phyloP scores from a whole-genome alignment of 2,329 filamentous ascomycete species.

The Aspergillus caelatus region DNA sequence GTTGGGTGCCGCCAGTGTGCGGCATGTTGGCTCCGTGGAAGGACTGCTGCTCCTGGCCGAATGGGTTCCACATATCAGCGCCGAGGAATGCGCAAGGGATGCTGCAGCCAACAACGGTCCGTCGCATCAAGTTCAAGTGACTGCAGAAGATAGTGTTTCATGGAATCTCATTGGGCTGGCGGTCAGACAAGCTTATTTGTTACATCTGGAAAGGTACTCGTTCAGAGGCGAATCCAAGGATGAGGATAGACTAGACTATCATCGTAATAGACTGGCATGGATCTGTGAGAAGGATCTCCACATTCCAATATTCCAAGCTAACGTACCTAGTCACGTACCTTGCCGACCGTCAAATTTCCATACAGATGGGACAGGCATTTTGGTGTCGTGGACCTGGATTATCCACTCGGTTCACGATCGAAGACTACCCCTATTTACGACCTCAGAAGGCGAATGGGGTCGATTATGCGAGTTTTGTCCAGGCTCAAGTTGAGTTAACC shows the following conservation, averaged over 20 bases:
- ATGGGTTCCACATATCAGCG: conserved; percentile 22
- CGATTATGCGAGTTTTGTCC: conserved; percentile 6
- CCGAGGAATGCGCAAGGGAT: neutral
- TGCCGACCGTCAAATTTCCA: conserved; percentile 20
- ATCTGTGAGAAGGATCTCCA: conserved; percentile 9
- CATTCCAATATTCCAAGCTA: neutral
- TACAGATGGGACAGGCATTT: conserved; percentile 22
- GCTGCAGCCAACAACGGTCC: neutral
- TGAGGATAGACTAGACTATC: neutral
- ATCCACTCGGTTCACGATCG: conserved; percentile 17
- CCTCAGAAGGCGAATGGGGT: neutral
- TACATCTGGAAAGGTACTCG: conserved; percentile 21
- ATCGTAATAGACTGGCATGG: conserved; percentile 16
- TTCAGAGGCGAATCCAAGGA: conserved; percentile 15
- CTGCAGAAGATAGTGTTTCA: conserved; percentile 24
- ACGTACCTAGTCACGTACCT: conserved; percentile 15
- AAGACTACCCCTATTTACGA: conserved; percentile 17
- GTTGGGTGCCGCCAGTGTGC: conserved; percentile 18
- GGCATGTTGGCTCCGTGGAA: conserved; percentile 20
- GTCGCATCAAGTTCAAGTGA: neutral
- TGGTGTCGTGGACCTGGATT: conserved; percentile 20
- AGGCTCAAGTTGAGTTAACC: conserved; percentile 11
- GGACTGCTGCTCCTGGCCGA: conserved; percentile 25
- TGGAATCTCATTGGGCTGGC: conserved; percentile 29
- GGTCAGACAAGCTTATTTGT: conserved; percentile 26